Conservation (phyloP, 305 asterid genomes). For the Fraxinus xanthoxyloides region DNA sequence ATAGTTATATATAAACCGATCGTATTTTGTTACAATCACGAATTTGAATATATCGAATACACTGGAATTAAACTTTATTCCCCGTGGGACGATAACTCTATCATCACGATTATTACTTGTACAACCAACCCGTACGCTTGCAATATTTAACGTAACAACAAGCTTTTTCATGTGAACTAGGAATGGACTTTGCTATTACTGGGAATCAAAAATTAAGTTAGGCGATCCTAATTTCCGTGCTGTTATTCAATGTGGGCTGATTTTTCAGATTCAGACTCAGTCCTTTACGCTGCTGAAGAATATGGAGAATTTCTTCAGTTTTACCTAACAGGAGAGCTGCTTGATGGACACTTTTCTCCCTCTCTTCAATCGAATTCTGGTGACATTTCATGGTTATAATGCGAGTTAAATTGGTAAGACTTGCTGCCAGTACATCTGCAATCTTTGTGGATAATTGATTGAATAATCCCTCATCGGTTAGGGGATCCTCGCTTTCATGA, state of each 20-base stretch:
- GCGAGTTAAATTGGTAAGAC: constrained; percentile 43
- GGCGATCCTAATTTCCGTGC: constrained; percentile 18
- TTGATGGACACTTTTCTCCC: constrained; percentile 36
- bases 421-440: constrained; percentile 51
- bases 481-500: constrained; percentile 20
- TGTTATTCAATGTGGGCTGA: constrained; percentile 33
- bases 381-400: constrained; percentile 41
- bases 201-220: not conserved
- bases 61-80: too few species aligned
- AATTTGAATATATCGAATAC: too few species aligned
- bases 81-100: too few species aligned
- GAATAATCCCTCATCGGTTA: constrained; percentile 35
- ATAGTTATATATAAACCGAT: too few species aligned
- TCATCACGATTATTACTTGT: too few species aligned
- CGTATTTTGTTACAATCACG: too few species aligned
- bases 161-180: not conserved
- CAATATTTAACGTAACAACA: not conserved
- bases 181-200: not conserved
- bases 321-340: constrained; percentile 54
- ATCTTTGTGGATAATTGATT: constrained; percentile 38
- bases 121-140: too few species aligned
- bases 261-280: constrained; percentile 29
- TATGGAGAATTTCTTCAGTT: constrained; percentile 42
- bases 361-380: constrained; percentile 34
- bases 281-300: constrained; percentile 39